Conservation (phyloP, 345 rosid species). For the Brassica rapa region DNA sequence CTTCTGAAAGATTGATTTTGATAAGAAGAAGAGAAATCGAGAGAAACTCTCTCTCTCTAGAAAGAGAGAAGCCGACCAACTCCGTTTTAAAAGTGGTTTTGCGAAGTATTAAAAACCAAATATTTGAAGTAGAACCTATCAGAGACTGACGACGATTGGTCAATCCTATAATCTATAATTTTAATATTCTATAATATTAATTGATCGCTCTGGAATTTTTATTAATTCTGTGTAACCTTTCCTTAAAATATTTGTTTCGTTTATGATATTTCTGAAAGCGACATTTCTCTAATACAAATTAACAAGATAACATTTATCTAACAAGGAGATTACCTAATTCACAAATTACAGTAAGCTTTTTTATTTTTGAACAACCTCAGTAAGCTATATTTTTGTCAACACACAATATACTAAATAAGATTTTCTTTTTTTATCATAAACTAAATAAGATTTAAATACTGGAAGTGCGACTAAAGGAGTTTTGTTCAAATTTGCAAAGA, state of each 20-base stretch:
- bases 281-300: constrained; percentile 19
- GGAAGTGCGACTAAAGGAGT: not conserved
- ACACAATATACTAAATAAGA: not conserved
- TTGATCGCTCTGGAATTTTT: not conserved
- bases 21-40: too few species aligned
- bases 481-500: not conserved
- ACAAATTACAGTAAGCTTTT: not conserved
- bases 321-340: constrained; percentile 10
- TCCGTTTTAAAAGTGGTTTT: constrained; percentile 40
- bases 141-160: constrained; percentile 10
- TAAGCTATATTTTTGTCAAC: not conserved
- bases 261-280: constrained; percentile 2
- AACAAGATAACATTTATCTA: not conserved
- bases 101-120: constrained; percentile 19
- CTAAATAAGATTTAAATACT: not conserved
- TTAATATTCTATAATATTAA: constrained; percentile 13
- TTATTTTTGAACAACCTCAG: too few species aligned
- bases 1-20: too few species aligned
- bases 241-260: not conserved
- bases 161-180: not conserved
- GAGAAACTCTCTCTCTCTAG: too few species aligned
- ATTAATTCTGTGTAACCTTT: not conserved
- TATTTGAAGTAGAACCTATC: not conserved
- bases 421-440: too few species aligned
- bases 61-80: too few species aligned